Evolutionary conservation across 352 stramenopile genomes (phyloP), one percentile per base, ranked within the genome.

Genomic region (Phytophthora foliorum): DNA sequence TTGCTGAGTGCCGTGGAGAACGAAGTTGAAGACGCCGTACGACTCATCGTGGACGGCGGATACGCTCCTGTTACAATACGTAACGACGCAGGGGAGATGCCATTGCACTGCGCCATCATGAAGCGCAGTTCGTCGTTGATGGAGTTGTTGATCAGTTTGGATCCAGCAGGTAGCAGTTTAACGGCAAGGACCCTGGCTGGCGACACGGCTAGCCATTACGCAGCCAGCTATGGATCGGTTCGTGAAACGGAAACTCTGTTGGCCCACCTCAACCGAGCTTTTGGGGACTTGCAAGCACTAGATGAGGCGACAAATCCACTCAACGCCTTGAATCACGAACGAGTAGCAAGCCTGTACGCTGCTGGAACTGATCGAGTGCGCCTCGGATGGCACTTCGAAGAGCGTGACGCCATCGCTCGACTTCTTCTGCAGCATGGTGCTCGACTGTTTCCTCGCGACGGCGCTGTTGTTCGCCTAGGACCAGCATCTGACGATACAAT

Each of bases 61-160:
- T 77, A 74, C 39, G 58, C 55, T 2, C 21, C 27, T 8, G 64
- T 64, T 8, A 49, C 5, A 6, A 39, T 57, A 7, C n/a, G 36
- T 6, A 66, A 77, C 19, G 13, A 4, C 7, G 13, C 34, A 3
- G 64, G 58, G 1, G 58, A 77, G 24, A 58, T 58, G 7, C 41
- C 58, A 55, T 27, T 77, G 27, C 69, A 77, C 22, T 54, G 55
- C 6, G 69, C 63, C 14, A 67, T 74, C 22, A 3, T 57, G 6
- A 51, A 58, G 21, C 58, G n/a, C n/a, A n/a, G 41, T 10, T n/a
- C 44, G 14, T 54, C 52, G 24, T 6, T 77, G 32, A 59, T 77
- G 57, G 46, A 62, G 11, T 22, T 64, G 13, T 32, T 71, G 22
- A 36, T 60, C 7, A 27, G 41, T 19, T 27, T 74, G 27, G 59